Percentiles rank a stretch among this genome's conserved stretches.
phyloP scores from a whole-genome alignment of 2,329 filamentous ascomycete species.

The Nothomitra cinnamomea region DNA sequence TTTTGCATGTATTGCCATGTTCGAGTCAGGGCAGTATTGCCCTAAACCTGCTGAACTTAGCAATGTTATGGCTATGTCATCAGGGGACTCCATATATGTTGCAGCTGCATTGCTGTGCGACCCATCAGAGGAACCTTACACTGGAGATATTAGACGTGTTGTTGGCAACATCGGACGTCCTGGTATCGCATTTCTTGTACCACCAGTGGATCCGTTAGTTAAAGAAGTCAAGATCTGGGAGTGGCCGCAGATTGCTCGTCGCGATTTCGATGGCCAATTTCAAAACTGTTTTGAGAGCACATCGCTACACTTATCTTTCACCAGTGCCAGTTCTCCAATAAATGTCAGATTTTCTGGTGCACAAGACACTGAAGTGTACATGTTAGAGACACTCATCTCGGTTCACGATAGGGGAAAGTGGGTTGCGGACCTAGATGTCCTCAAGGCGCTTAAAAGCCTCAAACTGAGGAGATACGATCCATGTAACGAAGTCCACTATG shows the following conservation, averaged over 20 bases:
- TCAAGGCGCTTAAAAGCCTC: neutral
- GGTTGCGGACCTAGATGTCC: conserved; percentile 10
- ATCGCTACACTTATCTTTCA: neutral
- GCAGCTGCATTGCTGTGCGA: conserved; percentile 10
- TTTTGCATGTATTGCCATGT: conserved; percentile 14
- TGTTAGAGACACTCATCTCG: conserved; percentile 12
- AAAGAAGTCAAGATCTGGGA: neutral
- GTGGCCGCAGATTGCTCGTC: neutral
- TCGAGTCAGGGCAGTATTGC: conserved; percentile 13
- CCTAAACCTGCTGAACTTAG: conserved; percentile 8
- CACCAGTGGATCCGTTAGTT: neutral
- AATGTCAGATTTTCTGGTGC: neutral
- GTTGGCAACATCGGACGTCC: neutral
- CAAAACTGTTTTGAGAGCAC: neutral
- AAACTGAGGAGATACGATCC: neutral
- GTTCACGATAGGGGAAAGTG: conserved; percentile 12
- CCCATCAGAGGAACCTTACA: neutral
- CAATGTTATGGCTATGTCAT: conserved; percentile 14
- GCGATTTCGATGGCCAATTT: neutral
- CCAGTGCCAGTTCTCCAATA: neutral
- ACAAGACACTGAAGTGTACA: conserved; percentile 4
- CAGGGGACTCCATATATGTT: conserved; percentile 15
- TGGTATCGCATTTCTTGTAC: neutral
- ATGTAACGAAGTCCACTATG: too few species aligned
- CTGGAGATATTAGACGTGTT: neutral